phyloP scores from a whole-genome alignment of 2,329 filamentous ascomycete genomes.

The Thelonectria blattea region DNA sequence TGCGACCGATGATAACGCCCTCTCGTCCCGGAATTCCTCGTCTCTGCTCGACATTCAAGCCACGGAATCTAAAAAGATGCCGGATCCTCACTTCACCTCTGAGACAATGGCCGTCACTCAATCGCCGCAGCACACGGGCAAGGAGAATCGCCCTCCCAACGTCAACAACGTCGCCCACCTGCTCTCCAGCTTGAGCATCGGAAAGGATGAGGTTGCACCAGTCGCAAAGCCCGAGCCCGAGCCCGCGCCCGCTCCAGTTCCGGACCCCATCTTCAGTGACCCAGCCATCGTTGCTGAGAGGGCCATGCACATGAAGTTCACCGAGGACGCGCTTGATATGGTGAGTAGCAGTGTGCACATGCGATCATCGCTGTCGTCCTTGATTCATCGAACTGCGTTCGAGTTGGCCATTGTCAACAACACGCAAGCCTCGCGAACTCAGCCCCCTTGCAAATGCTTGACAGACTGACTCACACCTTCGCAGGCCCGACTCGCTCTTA shows the following conservation, averaged over 20 bases:
- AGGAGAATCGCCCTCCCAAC: conserved; percentile 41
- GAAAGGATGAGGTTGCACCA: conserved; percentile 3
- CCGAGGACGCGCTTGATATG: conserved; percentile 87
- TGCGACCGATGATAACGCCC: neutral
- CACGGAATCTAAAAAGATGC: neutral
- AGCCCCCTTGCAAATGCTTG: neutral
- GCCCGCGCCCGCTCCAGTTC: neutral
- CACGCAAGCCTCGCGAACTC: neutral
- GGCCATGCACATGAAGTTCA: conserved; percentile 62
- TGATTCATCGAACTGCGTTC: neutral
- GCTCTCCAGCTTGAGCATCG: conserved; percentile 31
- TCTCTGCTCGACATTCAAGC: neutral
- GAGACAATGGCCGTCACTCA: conserved; percentile 31
- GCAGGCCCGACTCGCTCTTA: conserved; percentile 84
- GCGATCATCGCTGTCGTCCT: neutral
- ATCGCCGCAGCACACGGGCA: conserved; percentile 26
- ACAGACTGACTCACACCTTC: conserved; percentile 22
- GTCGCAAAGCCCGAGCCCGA: conserved; percentile 1
- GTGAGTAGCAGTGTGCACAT: conserved; percentile 56
- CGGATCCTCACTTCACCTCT: conserved; percentile 6
- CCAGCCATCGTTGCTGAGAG: conserved; percentile 42
- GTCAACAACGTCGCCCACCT: conserved; percentile 15
- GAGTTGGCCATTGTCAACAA: neutral
- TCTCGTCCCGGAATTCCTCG: neutral
- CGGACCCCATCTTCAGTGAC: conserved; percentile 30